Evolutionary conservation across 345 rosid genomes (phyloP).

Genomic region (Melaleuca quinquenervia): DNA sequence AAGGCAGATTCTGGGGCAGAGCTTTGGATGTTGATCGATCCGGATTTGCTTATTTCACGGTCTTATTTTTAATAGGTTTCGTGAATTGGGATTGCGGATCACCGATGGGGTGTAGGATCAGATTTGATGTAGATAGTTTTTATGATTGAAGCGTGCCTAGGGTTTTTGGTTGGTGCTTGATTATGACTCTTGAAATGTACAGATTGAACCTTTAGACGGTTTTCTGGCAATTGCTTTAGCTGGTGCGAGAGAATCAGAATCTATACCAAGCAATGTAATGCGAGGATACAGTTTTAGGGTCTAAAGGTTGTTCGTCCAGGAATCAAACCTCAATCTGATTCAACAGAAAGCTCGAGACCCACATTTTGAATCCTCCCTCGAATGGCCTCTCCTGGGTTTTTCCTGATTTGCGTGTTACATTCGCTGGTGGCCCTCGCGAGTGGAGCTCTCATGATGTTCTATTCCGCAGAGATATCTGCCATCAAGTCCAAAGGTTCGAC

Average conservation of each 20-base stretch:
- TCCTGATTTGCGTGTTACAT: constrained; percentile 53
- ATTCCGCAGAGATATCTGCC: constrained; percentile 46
- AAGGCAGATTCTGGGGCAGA: background rate
- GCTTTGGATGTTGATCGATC: background rate
- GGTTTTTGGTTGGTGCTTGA: background rate
- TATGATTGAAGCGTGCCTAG: background rate
- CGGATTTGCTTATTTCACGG: background rate
- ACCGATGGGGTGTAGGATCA: background rate
- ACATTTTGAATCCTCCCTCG: background rate
- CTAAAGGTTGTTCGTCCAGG: background rate
- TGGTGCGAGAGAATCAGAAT: background rate
- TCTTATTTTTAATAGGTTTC: background rate
- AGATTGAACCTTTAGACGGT: background rate
- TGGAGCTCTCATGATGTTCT: constrained; percentile 79
- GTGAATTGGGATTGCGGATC: background rate
- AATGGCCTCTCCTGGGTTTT: constrained; percentile 31
- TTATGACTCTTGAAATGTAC: background rate
- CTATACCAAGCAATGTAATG: background rate
- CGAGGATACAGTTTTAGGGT: background rate
- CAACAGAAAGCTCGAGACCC: background rate
- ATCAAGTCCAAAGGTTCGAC: constrained; percentile 80
- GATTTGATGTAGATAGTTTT: background rate
- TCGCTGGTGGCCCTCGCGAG: constrained; percentile 60
- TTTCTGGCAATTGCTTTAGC: background rate
- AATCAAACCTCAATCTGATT: background rate